Evolutionary conservation across 768 basidiomycete species (phyloP).

Genomic region (Psilocybe azurescens): DNA sequence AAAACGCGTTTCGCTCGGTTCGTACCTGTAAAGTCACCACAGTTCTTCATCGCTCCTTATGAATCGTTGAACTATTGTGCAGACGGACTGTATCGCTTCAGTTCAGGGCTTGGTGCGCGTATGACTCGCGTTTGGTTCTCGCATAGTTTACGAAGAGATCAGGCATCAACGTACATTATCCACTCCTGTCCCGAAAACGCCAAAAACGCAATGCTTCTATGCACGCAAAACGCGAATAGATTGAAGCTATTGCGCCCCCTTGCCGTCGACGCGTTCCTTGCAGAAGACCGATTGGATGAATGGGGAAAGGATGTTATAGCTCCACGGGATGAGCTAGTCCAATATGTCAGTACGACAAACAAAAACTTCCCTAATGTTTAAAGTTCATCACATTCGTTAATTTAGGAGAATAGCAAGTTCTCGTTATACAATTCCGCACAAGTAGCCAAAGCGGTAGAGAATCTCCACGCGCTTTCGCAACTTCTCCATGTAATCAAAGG

Average conservation of each 20-base stretch:
- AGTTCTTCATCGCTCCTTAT: background rate
- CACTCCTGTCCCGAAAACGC: constrained; percentile 1
- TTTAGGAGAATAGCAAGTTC: constrained; percentile 6
- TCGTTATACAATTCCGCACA: background rate
- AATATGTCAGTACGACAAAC: constrained; percentile 11
- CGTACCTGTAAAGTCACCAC: background rate
- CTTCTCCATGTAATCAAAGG: constrained; percentile 15
- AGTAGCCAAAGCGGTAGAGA: constrained; percentile 11
- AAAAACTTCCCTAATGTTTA: background rate
- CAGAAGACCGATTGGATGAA: constrained; percentile 7
- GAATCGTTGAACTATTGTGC: background rate
- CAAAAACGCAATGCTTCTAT: constrained; percentile 1
- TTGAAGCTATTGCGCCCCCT: constrained; percentile 16
- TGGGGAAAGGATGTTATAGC: constrained; percentile 6
- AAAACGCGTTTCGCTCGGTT: constrained; percentile 1
- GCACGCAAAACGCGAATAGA: background rate
- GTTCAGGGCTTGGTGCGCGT: background rate
- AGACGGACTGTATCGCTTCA: constrained; percentile 12
- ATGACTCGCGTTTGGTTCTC: constrained; percentile 13
- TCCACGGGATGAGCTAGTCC: constrained; percentile 9
- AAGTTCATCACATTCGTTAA: background rate
- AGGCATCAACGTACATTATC: constrained; percentile 5
- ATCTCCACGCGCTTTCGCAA: constrained; percentile 17
- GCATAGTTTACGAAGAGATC: background rate
- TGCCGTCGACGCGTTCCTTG: constrained; percentile 18